Conservation (phyloP, 208 protist genomes). For the Leishmania mexicana region DNA sequence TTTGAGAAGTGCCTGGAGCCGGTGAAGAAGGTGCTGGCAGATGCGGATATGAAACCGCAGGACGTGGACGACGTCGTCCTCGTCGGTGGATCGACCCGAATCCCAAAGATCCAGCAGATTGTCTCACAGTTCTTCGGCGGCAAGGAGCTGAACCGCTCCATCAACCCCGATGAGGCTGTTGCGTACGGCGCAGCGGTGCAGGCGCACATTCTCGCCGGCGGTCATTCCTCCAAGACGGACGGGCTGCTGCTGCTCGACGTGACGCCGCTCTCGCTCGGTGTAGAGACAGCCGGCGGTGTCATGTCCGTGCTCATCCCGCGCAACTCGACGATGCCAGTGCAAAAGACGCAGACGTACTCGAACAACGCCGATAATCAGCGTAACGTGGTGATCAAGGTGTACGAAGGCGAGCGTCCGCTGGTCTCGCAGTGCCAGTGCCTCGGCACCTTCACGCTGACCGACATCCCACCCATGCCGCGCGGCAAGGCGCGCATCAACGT, state of each 20-base stretch:
- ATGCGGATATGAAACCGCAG: slow-evolving; percentile 87
- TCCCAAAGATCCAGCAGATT: slow-evolving; percentile 98
- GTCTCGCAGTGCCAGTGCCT: slow-evolving; percentile 94
- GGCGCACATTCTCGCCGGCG: slow-evolving; percentile 94
- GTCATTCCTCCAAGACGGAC: slow-evolving; percentile 67
- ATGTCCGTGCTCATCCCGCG: slow-evolving; percentile 94
- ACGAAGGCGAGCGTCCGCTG: slow-evolving; percentile 93
- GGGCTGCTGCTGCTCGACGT: slow-evolving; percentile 86
- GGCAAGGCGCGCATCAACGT: slow-evolving; percentile 98
- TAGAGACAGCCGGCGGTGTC: slow-evolving; percentile 93
- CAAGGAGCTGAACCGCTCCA: slow-evolving; percentile 93
- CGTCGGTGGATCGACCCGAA: slow-evolving; percentile 97
- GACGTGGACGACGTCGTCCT: slow-evolving; percentile 95
- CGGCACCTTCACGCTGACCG: slow-evolving; percentile 94
- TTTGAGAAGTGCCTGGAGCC: slow-evolving; percentile 88
- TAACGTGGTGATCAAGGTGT: slow-evolving; percentile 94
- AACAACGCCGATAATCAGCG: slow-evolving; percentile 88
- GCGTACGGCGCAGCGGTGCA: slow-evolving; percentile 97
- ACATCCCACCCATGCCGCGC: slow-evolving; percentile 76
- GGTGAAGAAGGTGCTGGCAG: slow-evolving; percentile 86
- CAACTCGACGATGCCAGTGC: slow-evolving; percentile 82
- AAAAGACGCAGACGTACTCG: slow-evolving; percentile 91
- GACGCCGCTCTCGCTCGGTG: slow-evolving; percentile 95
- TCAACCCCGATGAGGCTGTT: slow-evolving; percentile 95
- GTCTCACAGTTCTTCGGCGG: slow-evolving; percentile 95